Evolutionary conservation across 2,329 filamentous ascomycete species (phyloP), one percentile per base, ranked within the genome.

Genomic region (Salinomyces thailandicus): DNA sequence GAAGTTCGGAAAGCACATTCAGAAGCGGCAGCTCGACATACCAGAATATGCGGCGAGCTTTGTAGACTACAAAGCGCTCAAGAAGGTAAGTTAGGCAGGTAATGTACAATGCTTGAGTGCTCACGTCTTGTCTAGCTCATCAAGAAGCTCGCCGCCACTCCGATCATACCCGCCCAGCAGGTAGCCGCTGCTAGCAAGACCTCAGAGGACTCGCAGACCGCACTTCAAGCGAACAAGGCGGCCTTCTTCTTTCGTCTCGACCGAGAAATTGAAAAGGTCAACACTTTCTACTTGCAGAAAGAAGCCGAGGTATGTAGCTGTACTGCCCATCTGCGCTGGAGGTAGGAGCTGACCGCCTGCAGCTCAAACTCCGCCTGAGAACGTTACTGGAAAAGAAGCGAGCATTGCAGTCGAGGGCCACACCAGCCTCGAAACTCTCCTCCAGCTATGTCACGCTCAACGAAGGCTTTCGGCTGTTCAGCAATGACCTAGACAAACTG

Each of bases 1-100:
- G 91, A 98, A 98, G 76, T 98, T 98, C 70, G 91, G 91, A 63
- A 98, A 98, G 72, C 85, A 95, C 62, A 94, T 98, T 51, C 91
- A 96, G 71, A 94, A 94, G 71, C 81, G 87, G 61, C 91, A 98
- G 73, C 84, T 98, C 56, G 91, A 98, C 62, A 87, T 98, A 42
- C 91, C 91, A 42, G 91, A 98, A 74, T 98, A 98, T 80, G 89
- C 91, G 44, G 86, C 89, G 47, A 95, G 87, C 65, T 98, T 98
- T 60, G 87, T 96, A 53, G 95, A 98, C 66, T 98, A 98, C 71
- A 98, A 98, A 68, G 87, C 86, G 42, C 72, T 98, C 52, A 98
- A 98, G 66, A 96, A 96, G 85, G 91, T 93, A 59, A 13, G n/a
- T n/a, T n/a, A n/a, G n/a, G n/a, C n/a, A n/a, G n/a, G n/a, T n/a